Evolutionary conservation across 306 rosid genomes (phyloP).

Genomic region (Pterocarpus santalinus): DNA sequence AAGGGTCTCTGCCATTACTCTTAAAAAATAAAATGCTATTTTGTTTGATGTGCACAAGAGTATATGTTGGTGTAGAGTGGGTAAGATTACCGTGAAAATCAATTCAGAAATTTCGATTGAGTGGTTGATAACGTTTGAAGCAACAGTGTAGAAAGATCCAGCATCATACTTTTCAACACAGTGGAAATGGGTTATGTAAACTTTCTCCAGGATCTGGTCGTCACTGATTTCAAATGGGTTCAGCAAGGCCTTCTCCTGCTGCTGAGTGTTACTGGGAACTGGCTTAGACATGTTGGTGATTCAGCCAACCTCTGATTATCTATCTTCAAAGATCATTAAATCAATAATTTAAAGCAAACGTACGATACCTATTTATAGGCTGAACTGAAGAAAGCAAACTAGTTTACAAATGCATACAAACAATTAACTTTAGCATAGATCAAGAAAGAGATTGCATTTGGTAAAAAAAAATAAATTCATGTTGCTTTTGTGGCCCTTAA

Average conservation of each 20-base stretch:
- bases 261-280: neutral
- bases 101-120: slow-evolving; percentile 28
- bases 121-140: slow-evolving; percentile 41
- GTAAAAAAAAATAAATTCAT: neutral
- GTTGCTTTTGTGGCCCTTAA: slow-evolving; percentile 37
- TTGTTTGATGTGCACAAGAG: neutral
- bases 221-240: slow-evolving; percentile 43
- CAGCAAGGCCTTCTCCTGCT: slow-evolving; percentile 14
- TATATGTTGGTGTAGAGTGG: neutral
- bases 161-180: slow-evolving; percentile 44
- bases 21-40: neutral
- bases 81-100: slow-evolving; percentile 28
- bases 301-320: neutral
- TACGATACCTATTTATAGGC: slow-evolving; percentile 34
- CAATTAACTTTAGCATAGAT: neutral
- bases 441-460: slow-evolving; percentile 1
- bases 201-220: slow-evolving; percentile 40
- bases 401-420: neutral
- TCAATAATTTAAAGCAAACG: slow-evolving; percentile 4
- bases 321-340: neutral
- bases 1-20: no score
- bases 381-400: slow-evolving; percentile 8
- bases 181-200: slow-evolving; percentile 46
- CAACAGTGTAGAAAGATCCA: slow-evolving; percentile 42
- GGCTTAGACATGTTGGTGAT: slow-evolving; percentile 38